phyloP scores from a whole-genome alignment of 176 grass and related monocot genomes.

The Poa pratensis region DNA sequence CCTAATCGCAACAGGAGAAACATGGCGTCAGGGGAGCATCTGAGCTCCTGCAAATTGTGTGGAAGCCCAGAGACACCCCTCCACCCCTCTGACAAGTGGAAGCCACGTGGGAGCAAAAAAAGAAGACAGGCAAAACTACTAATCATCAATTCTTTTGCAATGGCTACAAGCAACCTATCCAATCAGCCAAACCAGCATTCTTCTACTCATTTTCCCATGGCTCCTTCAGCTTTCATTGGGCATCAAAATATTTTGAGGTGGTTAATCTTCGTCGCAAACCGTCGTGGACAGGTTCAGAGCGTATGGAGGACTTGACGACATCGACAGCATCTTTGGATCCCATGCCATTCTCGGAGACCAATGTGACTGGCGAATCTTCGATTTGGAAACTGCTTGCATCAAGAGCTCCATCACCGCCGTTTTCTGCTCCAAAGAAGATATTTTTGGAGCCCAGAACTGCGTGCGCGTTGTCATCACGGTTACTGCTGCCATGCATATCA shows the following conservation, averaged over 20 bases:
- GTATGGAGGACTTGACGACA: constrained; percentile 17
- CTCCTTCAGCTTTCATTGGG: constrained; percentile 41
- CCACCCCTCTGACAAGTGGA: constrained; percentile 55
- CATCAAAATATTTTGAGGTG: constrained; percentile 41
- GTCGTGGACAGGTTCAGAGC: constrained; percentile 30
- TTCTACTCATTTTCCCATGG: constrained; percentile 27
- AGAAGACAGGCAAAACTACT: constrained; percentile 37
- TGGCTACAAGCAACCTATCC: constrained; percentile 48
- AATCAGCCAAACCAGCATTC: constrained; percentile 38
- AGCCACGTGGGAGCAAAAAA: constrained; percentile 49
- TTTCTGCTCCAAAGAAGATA: constrained; percentile 32
- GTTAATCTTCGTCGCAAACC: constrained; percentile 43
- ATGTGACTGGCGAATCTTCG: constrained; percentile 23
- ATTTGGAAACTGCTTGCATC: constrained; percentile 20
- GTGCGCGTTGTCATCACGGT: constrained; percentile 42
- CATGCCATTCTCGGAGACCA: constrained; percentile 27
- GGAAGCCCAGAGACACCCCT: constrained; percentile 86
- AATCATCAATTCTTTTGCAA: constrained; percentile 53
- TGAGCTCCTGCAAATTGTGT: constrained; percentile 82
- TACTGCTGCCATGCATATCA: neutral
- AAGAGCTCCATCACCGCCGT: constrained; percentile 17
- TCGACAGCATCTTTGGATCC: constrained; percentile 40
- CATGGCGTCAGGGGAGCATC: constrained; percentile 73
- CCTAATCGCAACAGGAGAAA: constrained; percentile 58
- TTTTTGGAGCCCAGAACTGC: constrained; percentile 24